phyloP scores from a whole-genome alignment of 345 rosid species.

The Citrus trifoliata region DNA sequence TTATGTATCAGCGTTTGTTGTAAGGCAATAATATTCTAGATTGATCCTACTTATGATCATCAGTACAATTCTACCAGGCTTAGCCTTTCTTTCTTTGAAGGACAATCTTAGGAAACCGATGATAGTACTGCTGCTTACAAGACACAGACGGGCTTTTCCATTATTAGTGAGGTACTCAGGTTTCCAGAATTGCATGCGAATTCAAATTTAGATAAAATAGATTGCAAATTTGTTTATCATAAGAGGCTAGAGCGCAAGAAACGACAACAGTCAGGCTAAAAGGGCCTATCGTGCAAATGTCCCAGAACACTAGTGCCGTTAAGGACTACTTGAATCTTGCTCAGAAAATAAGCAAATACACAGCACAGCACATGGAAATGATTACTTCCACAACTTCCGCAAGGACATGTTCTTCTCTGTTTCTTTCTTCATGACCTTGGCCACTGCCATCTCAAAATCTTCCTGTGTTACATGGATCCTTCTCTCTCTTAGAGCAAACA shows the following conservation, averaged over 20 bases:
- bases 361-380: not conserved
- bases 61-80: no score
- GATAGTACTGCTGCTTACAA: not conserved
- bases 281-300: not conserved
- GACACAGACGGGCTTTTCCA: not conserved
- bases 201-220: not conserved
- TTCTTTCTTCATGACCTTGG: constrained; percentile 99
- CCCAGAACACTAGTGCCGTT: not conserved
- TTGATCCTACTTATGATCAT: no score
- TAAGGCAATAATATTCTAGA: no score
- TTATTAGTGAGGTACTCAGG: not conserved
- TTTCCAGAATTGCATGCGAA: not conserved
- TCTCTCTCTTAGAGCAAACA: constrained; percentile 98
- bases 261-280: constrained; percentile 2
- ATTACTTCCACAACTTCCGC: constrained; percentile 95
- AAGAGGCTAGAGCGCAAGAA: not conserved
- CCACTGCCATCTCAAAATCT: constrained; percentile 99
- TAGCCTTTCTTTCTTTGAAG: no score
- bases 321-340: constrained; percentile 1
- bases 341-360: not conserved
- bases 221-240: not conserved
- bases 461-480: constrained; percentile 98
- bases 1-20: no score
- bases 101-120: no score
- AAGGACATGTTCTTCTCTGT: constrained; percentile 98